Evolutionary conservation across 139 green algal species (phyloP).

Genomic region (Tetradesmus lagerheimii): DNA sequence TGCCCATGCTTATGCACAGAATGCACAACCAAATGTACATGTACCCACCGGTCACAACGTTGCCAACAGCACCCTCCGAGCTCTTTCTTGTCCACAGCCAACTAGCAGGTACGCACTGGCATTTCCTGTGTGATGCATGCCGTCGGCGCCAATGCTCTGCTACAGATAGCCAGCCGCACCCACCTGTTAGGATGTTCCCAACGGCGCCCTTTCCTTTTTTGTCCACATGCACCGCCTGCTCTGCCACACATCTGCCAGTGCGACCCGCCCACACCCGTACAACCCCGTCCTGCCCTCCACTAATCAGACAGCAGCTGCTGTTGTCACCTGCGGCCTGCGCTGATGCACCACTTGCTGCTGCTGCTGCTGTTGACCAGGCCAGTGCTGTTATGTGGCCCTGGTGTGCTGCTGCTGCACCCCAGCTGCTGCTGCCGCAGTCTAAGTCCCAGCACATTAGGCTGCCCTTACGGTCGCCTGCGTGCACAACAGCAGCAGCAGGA

Average conservation of each 20-base stretch:
- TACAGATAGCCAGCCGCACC: neutral
- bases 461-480: slow-evolving; percentile 77
- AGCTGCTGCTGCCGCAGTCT: neutral
- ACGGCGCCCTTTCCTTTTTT: slow-evolving; percentile 67
- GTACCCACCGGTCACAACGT: neutral
- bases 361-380: slow-evolving; percentile 53
- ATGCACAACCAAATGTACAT: too few species aligned
- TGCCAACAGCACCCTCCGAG: neutral
- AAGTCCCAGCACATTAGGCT: slow-evolving; percentile 74
- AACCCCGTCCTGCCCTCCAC: slow-evolving; percentile 70
- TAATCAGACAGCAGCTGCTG: slow-evolving; percentile 38
- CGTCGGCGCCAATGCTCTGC: neutral
- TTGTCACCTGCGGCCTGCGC: neutral
- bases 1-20: too few species aligned
- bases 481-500: neutral
- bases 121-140: too few species aligned
- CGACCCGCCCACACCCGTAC: slow-evolving; percentile 68
- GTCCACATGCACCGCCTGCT: slow-evolving; percentile 69
- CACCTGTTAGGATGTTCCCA: slow-evolving; percentile 61
- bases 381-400: slow-evolving; percentile 83
- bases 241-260: slow-evolving; percentile 47
- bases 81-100: too few species aligned
- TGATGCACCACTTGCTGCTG: slow-evolving; percentile 3
- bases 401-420: slow-evolving; percentile 66
- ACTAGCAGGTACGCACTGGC: too few species aligned